Evolutionary conservation across 1,139 yeast genomes (phyloP).

Genomic region (Kodamaea alishanica): DNA sequence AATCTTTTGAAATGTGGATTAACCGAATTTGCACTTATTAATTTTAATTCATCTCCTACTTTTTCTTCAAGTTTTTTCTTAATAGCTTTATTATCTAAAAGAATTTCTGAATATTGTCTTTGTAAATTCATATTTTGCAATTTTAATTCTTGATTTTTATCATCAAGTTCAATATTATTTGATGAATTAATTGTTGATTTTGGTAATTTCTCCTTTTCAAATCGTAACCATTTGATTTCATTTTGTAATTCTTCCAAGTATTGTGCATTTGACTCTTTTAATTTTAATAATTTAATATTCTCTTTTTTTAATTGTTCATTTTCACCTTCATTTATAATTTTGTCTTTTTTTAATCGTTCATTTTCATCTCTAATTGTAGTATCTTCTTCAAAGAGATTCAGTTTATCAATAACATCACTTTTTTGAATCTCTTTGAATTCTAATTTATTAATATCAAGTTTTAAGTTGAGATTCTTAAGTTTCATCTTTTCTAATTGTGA

Average conservation of each 20-base stretch:
- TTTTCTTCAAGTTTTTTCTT: conserved; percentile 6
- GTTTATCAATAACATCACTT: conserved; percentile 2
- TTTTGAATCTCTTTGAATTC: conserved; percentile 10
- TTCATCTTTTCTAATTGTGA: too few species aligned
- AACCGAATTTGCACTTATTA: conserved; percentile 6
- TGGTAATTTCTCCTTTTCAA: conserved; percentile 6
- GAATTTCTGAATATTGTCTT: conserved; percentile 12
- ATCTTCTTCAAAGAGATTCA: conserved; percentile 2
- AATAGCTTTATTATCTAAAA: conserved; percentile 2
- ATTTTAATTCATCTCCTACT: conserved; percentile 10
- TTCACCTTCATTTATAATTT: conserved; percentile 5
- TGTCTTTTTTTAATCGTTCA: conserved; percentile 1
- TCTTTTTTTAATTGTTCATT: conserved; percentile 2
- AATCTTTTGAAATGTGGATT: conserved; percentile 21
- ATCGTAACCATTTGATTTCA: conserved; percentile 15
- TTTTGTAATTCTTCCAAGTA: conserved; percentile 16
- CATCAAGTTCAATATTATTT: neutral
- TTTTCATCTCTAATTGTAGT: conserved; percentile 1
- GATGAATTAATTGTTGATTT: neutral
- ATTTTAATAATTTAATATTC: conserved; percentile 1
- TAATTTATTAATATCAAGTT: too few species aligned
- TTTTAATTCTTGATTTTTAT: conserved; percentile 5
- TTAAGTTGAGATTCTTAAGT: too few species aligned
- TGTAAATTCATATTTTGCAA: conserved; percentile 10
- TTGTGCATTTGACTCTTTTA: conserved; percentile 3